Percentiles rank a stretch among this genome's conserved stretches.
Conservation (phyloP, 345 rosid genomes). For the Ceriops tagal region DNA sequence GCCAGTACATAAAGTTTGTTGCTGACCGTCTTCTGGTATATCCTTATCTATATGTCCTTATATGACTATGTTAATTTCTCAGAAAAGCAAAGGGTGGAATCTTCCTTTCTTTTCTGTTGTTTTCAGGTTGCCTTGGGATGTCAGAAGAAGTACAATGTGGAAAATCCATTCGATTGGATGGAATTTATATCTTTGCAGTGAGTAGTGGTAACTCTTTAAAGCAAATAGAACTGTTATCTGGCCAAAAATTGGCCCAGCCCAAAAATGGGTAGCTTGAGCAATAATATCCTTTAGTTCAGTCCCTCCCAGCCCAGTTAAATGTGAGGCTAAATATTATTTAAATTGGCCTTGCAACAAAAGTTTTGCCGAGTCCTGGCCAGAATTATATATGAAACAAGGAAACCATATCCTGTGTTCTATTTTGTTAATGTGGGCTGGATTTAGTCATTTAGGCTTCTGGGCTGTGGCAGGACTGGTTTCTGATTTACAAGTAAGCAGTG, state of each 20-base stretch:
- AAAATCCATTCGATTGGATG: constrained; percentile 98
- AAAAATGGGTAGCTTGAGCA: neutral
- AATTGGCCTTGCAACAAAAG: neutral
- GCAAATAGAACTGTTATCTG: neutral
- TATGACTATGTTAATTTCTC: neutral
- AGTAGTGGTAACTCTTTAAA: constrained; percentile 26
- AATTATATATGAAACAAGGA: neutral
- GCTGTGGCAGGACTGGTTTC: neutral
- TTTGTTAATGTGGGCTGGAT: neutral
- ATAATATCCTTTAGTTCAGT: neutral
- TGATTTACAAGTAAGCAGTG: neutral
- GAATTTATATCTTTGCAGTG: constrained; percentile 89
- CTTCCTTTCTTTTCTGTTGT: neutral
- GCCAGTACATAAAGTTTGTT: constrained; percentile 85
- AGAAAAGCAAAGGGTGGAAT: neutral
- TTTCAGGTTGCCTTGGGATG: constrained; percentile 66
- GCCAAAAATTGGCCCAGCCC: neutral
- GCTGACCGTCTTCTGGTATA: constrained; percentile 87
- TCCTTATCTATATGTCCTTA: neutral
- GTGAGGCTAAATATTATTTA: neutral
- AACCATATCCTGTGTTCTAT: neutral
- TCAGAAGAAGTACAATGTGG: constrained; percentile 55
- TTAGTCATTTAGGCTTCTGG: neutral
- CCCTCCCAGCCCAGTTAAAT: neutral
- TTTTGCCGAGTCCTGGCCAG: neutral